Evolutionary conservation across 2,329 filamentous ascomycete genomes (phyloP).

Genomic region (Emmonsiellopsis sp.): DNA sequence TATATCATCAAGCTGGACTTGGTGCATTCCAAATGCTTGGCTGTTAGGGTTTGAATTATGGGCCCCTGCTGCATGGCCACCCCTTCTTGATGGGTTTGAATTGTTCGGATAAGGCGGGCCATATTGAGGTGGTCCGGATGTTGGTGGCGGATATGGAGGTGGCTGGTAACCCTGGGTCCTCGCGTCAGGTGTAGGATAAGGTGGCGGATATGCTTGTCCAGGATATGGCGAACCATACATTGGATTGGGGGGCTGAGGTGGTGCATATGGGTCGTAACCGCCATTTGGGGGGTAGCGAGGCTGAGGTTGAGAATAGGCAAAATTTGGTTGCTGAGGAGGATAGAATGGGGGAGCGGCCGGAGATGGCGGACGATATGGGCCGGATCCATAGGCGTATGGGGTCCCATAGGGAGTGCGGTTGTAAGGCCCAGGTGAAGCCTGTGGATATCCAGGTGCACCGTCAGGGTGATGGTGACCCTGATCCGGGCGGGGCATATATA

Average conservation of each 20-base stretch:
- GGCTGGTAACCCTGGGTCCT: slow-evolving; percentile 12
- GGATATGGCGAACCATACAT: slow-evolving; percentile 17
- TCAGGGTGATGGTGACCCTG: slow-evolving; percentile 10
- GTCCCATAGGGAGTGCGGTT: slow-evolving; percentile 21
- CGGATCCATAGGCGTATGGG: slow-evolving; percentile 21
- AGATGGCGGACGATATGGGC: slow-evolving; percentile 23
- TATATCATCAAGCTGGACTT: slow-evolving; percentile 43
- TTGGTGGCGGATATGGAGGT: slow-evolving; percentile 10
- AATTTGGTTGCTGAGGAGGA: slow-evolving; percentile 12
- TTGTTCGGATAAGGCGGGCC: slow-evolving; percentile 6
- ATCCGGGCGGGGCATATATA: slow-evolving; percentile 10
- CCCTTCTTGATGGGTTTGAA: slow-evolving; percentile 4
- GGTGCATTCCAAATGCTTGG: slow-evolving; percentile 36
- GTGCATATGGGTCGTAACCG: slow-evolving; percentile 12
- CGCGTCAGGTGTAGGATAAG: slow-evolving; percentile 12
- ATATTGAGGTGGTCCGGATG: slow-evolving; percentile 11
- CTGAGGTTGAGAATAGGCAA: slow-evolving; percentile 15
- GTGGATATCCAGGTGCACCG: slow-evolving; percentile 8
- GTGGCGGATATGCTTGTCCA: slow-evolving; percentile 14
- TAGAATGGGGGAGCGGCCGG: slow-evolving; percentile 16
- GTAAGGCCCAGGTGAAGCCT: slow-evolving; percentile 20
- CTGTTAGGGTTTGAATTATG: slow-evolving; percentile 12
- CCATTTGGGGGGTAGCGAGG: slow-evolving; percentile 12
- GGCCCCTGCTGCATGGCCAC: not conserved
- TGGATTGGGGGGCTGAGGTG: slow-evolving; percentile 11